Conservation (phyloP, 2,329 filamentous ascomycete species). For the Exophiala dermatitidis region DNA sequence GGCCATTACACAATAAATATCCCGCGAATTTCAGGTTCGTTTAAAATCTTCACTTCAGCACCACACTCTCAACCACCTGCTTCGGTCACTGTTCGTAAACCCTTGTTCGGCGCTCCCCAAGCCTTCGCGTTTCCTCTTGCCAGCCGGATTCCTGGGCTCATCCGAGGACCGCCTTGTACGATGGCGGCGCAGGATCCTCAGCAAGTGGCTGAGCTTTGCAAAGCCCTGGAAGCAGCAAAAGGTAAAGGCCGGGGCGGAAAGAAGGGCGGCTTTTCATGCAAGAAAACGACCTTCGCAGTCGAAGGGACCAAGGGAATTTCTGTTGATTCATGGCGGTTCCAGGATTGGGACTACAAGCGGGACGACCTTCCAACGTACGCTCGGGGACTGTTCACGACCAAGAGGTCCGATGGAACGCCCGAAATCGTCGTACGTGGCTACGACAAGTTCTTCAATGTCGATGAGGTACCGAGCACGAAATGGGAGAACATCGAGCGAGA, state of each 20-base stretch:
- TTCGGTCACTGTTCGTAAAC: no score
- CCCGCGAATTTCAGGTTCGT: no score
- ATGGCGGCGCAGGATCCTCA: constrained; percentile 63
- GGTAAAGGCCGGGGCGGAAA: constrained; percentile 47
- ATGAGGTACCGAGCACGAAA: constrained; percentile 71
- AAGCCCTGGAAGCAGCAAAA: constrained; percentile 52
- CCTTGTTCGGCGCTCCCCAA: no score
- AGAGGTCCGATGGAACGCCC: constrained; percentile 53
- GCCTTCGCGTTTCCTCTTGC: neutral
- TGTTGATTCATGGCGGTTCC: constrained; percentile 87
- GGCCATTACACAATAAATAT: neutral
- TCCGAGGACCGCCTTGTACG: neutral
- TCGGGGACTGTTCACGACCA: constrained; percentile 85
- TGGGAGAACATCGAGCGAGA: constrained; percentile 71
- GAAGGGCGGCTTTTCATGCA: constrained; percentile 60
- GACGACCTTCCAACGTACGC: constrained; percentile 81
- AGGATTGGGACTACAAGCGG: constrained; percentile 95
- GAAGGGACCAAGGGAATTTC: constrained; percentile 56
- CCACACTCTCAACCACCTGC: no score
- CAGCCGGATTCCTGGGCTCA: neutral
- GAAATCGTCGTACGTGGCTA: constrained; percentile 88
- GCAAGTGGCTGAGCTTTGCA: constrained; percentile 60
- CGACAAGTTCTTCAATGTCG: constrained; percentile 97
- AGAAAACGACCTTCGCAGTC: constrained; percentile 71
- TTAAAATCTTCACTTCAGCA: neutral